Evolutionary conservation across 2,329 filamentous ascomycete species (phyloP).

Genomic region (Ceratocystis destructans): DNA sequence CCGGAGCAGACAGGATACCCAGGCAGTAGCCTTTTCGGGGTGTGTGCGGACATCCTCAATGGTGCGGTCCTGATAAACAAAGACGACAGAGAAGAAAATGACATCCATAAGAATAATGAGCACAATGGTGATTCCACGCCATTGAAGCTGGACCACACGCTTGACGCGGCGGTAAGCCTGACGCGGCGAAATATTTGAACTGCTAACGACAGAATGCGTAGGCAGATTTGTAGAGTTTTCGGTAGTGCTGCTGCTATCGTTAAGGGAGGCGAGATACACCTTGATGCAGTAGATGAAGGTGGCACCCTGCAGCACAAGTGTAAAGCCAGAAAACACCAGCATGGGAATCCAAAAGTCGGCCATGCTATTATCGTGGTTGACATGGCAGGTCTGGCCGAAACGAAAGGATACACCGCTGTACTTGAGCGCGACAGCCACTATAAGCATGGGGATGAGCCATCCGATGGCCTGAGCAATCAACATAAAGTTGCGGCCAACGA

Average conservation of each 20-base stretch:
- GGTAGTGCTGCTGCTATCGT: conserved; percentile 57
- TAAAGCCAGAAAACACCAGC: conserved; percentile 60
- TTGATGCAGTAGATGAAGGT: conserved; percentile 91
- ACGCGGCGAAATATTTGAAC: conserved; percentile 63
- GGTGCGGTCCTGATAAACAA: conserved; percentile 72
- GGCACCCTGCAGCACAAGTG: conserved; percentile 65
- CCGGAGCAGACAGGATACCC: conserved; percentile 56
- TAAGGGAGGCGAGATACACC: conserved; percentile 75
- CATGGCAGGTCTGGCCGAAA: conserved; percentile 83
- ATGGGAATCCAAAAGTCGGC: conserved; percentile 84
- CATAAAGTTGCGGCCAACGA: conserved; percentile 82
- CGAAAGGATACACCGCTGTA: conserved; percentile 89
- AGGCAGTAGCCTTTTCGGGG: conserved; percentile 41
- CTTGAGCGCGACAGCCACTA: conserved; percentile 61
- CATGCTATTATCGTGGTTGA: conserved; percentile 77
- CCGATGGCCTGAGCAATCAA: conserved; percentile 65
- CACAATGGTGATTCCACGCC: conserved; percentile 83
- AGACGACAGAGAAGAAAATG: conserved; percentile 84
- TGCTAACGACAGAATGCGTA: conserved; percentile 55
- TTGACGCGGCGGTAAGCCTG: conserved; percentile 79
- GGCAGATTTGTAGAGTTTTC: conserved; percentile 55
- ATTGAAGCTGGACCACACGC: conserved; percentile 80
- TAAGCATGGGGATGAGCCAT: conserved; percentile 69
- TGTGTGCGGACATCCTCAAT: conserved; percentile 45
- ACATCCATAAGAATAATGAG: conserved; percentile 82